Base-by-base conservation (phyloP, 2,329 filamentous ascomycete genomes). In the Aphanoascus verrucosus region DNA sequence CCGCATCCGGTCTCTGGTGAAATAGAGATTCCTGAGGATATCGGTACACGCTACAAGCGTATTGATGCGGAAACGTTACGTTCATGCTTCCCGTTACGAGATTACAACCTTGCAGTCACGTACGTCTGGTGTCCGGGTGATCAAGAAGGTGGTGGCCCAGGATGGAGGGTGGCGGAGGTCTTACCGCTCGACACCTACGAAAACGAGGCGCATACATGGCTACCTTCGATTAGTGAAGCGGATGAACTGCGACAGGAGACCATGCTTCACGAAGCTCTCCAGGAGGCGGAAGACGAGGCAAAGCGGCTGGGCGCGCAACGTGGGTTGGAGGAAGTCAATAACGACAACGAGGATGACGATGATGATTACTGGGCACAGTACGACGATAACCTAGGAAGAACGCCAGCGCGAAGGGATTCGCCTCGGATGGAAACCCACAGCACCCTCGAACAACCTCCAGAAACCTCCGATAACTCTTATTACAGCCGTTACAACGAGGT, bases 351-450 rank as follows among this genome's bases (percentile, higher is more conserved):
- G 1, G 76, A 79, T 17, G 78, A 82, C 53, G 80, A 83, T 50
- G 80, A 80, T 57, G 76, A 77, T 57, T 84, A 84, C 65, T 84
- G 81, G 81, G 79, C 77, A 3, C 75, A 77, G 59, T 83, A 84
- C 60, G 79, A 82, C 65, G 70, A 72, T 50, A 79, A 77, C 2
- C 77, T 79, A 1, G 72, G 71, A 32, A 64, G 71, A 47, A 79
- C 77, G 11, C 77, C 77, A 8, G 69, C 70, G 1, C 60, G 62
- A 35, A 70, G 72, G 51, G 64, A 61, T 53, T 67, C 68, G 37
- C 68, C 62, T 8, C 61, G 67, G 1, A 62, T 50, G 48, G 55
- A 5, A 62, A 63, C 23, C 50, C 58, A 9, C 57, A 63, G 32
- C 59, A 65, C 51, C 59, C 69, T 60, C 52, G 66, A 31, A 56